A percentile compares a stretch with the other conserved stretches of the same genome.
Evolutionary conservation across 1,139 yeast genomes (phyloP).

Genomic region (Arxiozyma heterogenica): DNA sequence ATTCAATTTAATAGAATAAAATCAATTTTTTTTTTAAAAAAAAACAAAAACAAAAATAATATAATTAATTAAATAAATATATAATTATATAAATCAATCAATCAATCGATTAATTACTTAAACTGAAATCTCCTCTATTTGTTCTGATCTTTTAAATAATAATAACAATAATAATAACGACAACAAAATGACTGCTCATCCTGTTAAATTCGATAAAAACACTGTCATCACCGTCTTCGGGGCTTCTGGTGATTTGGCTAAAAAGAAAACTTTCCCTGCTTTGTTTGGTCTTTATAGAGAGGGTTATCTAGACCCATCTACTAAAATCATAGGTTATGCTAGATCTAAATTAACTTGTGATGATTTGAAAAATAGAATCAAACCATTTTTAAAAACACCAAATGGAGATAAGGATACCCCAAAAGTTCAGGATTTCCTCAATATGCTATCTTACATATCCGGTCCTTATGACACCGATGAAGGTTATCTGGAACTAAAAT

Average conservation of each 20-base stretch:
- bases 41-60: too few relatives aligned
- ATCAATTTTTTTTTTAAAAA: too few relatives aligned
- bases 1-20: too few relatives aligned
- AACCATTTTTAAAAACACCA: constrained; percentile 53
- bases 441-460: constrained; percentile 54
- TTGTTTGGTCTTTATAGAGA: constrained; percentile 66
- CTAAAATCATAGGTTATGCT: constrained; percentile 84
- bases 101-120: too few relatives aligned
- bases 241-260: constrained; percentile 95
- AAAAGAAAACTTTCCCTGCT: constrained; percentile 88
- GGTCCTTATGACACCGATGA: constrained; percentile 77
- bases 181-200: neutral
- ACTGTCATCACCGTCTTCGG: constrained; percentile 82
- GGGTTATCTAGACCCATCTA: constrained; percentile 62
- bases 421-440: constrained; percentile 55
- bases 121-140: too few relatives aligned
- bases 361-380: constrained; percentile 59
- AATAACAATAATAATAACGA: too few relatives aligned
- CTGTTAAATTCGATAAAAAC: constrained; percentile 43
- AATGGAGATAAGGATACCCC: constrained; percentile 38
- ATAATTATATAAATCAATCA: too few relatives aligned
- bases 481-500: constrained; percentile 54
- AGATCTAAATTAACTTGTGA: constrained; percentile 62
- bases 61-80: too few relatives aligned
- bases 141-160: too few relatives aligned